phyloP scores from a whole-genome alignment of 116 monocot genomes.

The Zostera marina region DNA sequence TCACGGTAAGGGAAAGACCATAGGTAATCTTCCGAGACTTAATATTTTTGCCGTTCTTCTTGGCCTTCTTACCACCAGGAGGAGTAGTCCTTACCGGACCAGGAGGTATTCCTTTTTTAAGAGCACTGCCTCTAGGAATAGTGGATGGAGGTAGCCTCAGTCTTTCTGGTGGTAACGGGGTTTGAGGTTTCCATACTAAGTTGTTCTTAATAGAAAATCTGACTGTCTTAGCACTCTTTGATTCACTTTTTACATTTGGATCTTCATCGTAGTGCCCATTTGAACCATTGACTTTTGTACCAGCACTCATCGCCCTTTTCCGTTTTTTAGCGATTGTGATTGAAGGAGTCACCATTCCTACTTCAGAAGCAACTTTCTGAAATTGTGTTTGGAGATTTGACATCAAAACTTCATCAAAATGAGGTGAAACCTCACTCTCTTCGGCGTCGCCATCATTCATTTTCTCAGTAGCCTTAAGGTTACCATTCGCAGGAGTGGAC shows the following conservation, averaged over 20 bases:
- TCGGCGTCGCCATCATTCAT: constrained; percentile 6
- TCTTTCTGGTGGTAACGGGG: constrained; percentile 75
- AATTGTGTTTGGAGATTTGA: constrained; percentile 90
- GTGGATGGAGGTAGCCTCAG: constrained; percentile 81
- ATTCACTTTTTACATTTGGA: constrained; percentile 22
- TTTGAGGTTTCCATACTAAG: constrained; percentile 85
- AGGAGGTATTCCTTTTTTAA: constrained; percentile 79
- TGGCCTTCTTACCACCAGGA: constrained; percentile 27
- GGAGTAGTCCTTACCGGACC: constrained; percentile 62
- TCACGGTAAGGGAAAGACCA: constrained; percentile 31
- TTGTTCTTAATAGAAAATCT: constrained; percentile 87
- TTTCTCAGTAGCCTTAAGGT: neutral
- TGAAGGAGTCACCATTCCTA: constrained; percentile 38
- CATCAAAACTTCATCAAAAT: constrained; percentile 40
- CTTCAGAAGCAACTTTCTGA: constrained; percentile 75
- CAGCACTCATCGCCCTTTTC: constrained; percentile 33
- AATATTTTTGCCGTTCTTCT: constrained; percentile 34
- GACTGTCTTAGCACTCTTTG: constrained; percentile 62
- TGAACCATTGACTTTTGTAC: neutral
- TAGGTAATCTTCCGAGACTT: constrained; percentile 36
- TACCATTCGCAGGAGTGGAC: constrained; percentile 6
- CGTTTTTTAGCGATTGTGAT: constrained; percentile 33
- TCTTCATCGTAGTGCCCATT: constrained; percentile 5
- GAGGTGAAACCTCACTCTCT: constrained; percentile 13
- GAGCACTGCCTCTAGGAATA: constrained; percentile 83